Evolutionary conservation across 73 alveolate genomes (phyloP).

Genomic region (Blepharisma japonicum): DNA sequence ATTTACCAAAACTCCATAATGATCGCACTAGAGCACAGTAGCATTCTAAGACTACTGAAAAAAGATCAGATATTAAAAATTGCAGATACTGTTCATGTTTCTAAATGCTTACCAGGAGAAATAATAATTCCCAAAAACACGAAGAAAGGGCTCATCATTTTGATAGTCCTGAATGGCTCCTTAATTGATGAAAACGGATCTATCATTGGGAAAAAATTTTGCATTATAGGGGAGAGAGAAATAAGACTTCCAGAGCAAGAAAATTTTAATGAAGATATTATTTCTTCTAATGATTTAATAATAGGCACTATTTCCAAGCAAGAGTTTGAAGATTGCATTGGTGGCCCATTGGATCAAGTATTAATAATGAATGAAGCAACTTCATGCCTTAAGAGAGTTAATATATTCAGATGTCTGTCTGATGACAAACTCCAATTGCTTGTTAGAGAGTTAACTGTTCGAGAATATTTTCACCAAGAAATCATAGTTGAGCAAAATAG

Average conservation of each 20-base stretch:
- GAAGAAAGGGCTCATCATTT: background rate
- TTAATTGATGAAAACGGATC: background rate
- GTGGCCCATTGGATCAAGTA: conserved; percentile 37
- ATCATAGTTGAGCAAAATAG: conserved; percentile 6
- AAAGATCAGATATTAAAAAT: conserved; percentile 28
- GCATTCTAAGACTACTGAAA: conserved; percentile 19
- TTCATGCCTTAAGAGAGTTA: conserved; percentile 38
- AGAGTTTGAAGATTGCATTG: conserved; percentile 9
- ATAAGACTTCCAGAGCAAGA: background rate
- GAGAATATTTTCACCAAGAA: conserved; percentile 40
- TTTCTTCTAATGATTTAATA: background rate
- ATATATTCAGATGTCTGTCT: conserved; percentile 43
- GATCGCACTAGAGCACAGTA: conserved; percentile 9
- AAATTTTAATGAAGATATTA: background rate
- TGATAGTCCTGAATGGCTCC: background rate
- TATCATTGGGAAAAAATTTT: background rate
- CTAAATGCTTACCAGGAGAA: background rate
- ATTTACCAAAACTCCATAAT: background rate
- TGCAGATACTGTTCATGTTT: conserved; percentile 12
- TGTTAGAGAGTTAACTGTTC: conserved; percentile 39
- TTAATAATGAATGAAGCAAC: conserved; percentile 30
- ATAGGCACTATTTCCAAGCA: background rate
- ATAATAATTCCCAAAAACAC: background rate
- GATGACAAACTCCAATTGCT: conserved; percentile 39
- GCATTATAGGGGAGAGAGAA: background rate